These are phyloP conservation scores for Phialocephala subalpina DNA, from an alignment of 2,329 filamentous ascomycete genomes.

Conservation along the genomic window DNA sequence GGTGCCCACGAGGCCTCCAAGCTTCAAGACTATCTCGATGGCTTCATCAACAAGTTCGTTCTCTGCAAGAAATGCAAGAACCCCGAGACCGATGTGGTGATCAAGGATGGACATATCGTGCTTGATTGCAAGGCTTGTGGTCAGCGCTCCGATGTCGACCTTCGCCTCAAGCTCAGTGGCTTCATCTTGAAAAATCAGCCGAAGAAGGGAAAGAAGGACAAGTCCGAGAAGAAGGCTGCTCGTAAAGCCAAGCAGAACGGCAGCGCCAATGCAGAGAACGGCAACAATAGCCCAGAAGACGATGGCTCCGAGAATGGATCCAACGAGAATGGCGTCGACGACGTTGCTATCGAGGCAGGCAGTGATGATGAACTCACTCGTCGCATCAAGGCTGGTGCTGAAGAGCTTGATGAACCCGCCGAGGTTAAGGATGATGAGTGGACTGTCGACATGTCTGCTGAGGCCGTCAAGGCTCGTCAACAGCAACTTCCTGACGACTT, in stretches of 20 bases:
- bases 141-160: slow-evolving; percentile 88
- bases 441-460: slow-evolving; percentile 96
- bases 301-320: slow-evolving; percentile 68
- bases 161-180: slow-evolving; percentile 92
- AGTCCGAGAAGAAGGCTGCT: slow-evolving; percentile 89
- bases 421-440: slow-evolving; percentile 88
- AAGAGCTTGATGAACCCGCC: slow-evolving; percentile 73
- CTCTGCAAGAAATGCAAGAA: slow-evolving; percentile 99
- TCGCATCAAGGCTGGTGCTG: slow-evolving; percentile 71
- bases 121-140: slow-evolving; percentile 99
- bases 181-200: slow-evolving; percentile 98
- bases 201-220: slow-evolving; percentile 96
- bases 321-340: slow-evolving; percentile 54
- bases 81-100: slow-evolving; percentile 93
- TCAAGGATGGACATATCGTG: slow-evolving; percentile 91
- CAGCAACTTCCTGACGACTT: slow-evolving; percentile 93
- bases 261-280: slow-evolving; percentile 59
- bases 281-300: slow-evolving; percentile 66
- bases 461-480: slow-evolving; percentile 92
- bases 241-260: slow-evolving; percentile 81
- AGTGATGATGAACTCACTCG: slow-evolving; percentile 94
- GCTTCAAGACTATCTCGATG: slow-evolving; percentile 97
- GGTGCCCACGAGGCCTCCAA: slow-evolving; percentile 94
- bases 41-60: slow-evolving; percentile 98
- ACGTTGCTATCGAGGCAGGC: slow-evolving; percentile 68